phyloP scores from a whole-genome alignment of 2,329 filamentous ascomycete species.

The Myriangium duriaei region DNA sequence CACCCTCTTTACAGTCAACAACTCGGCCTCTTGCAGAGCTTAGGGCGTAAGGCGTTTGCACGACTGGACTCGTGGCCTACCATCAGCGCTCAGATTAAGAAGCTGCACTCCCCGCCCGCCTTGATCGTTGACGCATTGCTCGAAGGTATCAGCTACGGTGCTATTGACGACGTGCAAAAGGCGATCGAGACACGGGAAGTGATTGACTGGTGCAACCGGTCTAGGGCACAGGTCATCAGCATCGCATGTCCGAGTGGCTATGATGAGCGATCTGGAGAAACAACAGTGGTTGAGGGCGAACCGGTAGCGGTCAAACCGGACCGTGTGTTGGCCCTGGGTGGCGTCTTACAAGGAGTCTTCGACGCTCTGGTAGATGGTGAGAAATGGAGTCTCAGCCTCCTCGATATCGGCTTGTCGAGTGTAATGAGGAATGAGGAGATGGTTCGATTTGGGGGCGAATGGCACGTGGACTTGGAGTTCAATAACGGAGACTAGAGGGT shows the following conservation, averaged over 20 bases:
- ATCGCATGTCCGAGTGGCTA: constrained; percentile 88
- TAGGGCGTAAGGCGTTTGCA: constrained; percentile 37
- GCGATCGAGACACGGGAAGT: constrained; percentile 77
- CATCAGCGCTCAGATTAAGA: constrained; percentile 40
- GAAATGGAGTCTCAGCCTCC: constrained; percentile 68
- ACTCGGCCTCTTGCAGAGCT: constrained; percentile 62
- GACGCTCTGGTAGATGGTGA: constrained; percentile 57
- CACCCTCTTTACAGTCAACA: constrained; percentile 72
- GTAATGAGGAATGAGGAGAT: constrained; percentile 4
- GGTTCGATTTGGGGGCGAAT: background rate
- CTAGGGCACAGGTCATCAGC: constrained; percentile 67
- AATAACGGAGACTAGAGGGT: constrained; percentile 1
- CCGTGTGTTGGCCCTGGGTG: constrained; percentile 73
- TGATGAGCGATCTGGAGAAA: constrained; percentile 61
- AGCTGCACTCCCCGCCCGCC: constrained; percentile 53
- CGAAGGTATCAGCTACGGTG: constrained; percentile 79
- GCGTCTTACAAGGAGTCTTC: constrained; percentile 72
- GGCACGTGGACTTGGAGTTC: constrained; percentile 5
- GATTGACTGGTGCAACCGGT: constrained; percentile 87
- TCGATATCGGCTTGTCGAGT: constrained; percentile 56
- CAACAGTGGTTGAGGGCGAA: constrained; percentile 55
- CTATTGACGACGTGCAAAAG: constrained; percentile 61
- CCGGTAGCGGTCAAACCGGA: constrained; percentile 70
- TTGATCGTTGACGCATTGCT: constrained; percentile 83
- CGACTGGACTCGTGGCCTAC: constrained; percentile 53